These are phyloP conservation scores for Colletotrichum chrysophilum DNA, from an alignment of 2,329 filamentous ascomycete species.

Conservation along the genomic window DNA sequence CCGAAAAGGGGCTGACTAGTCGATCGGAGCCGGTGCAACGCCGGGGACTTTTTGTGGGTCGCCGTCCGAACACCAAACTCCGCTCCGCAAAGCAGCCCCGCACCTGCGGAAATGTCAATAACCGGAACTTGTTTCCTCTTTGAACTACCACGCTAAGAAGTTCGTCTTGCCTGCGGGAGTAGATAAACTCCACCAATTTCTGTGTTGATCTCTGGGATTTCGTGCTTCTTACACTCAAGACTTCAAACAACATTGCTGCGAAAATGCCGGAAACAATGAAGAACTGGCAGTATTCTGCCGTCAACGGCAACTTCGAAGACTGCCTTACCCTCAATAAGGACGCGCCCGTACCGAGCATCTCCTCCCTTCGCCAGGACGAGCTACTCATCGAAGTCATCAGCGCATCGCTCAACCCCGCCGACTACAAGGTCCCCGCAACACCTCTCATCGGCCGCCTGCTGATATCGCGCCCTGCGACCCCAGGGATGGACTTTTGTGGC, in stretches of 20 bases:
- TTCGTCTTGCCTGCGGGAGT: background rate
- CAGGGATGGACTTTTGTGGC: slow-evolving; percentile 57
- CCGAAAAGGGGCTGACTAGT: background rate
- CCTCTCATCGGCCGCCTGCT: slow-evolving; percentile 36
- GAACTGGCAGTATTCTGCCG: slow-evolving; percentile 4
- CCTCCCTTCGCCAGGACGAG: slow-evolving; percentile 24
- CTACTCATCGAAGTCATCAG: slow-evolving; percentile 48
- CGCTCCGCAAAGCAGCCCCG: background rate
- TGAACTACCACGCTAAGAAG: background rate
- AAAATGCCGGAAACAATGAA: background rate
- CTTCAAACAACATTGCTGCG: background rate
- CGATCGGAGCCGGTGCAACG: background rate
- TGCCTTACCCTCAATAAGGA: background rate
- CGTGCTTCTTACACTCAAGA: too few species aligned
- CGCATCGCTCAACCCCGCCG: slow-evolving; percentile 51
- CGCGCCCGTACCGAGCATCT: background rate
- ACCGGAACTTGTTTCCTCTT: background rate
- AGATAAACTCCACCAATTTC: too few species aligned
- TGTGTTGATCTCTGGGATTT: too few species aligned
- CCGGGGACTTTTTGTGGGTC: background rate
- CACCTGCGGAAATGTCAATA: background rate
- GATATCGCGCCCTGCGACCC: slow-evolving; percentile 42
- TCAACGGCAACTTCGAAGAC: background rate
- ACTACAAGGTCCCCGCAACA: slow-evolving; percentile 50
- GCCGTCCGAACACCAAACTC: background rate